These are phyloP conservation scores for Schizophyllum commune DNA, from an alignment of 1,284 basidiomycete genomes.

Conservation along the genomic window DNA sequence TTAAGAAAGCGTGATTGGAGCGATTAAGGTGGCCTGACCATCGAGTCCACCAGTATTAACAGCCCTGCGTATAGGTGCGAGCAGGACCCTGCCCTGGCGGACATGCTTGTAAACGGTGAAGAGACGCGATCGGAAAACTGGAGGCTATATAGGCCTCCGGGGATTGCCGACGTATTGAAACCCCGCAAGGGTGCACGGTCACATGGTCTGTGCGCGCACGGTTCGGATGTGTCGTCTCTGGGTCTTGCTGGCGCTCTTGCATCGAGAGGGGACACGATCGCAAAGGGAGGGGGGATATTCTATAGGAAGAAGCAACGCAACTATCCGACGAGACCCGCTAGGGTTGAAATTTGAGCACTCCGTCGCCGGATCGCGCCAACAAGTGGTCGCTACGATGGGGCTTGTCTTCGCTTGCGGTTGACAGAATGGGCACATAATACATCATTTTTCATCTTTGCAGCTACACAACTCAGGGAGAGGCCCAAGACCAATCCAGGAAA, in stretches of 20 bases:
- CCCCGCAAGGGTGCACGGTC: background rate
- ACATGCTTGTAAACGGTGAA: background rate
- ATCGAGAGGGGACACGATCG: too few relatives aligned
- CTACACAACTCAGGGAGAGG: constrained; percentile 32
- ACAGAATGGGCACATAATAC: too few relatives aligned
- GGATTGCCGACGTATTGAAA: background rate
- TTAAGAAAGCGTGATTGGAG: background rate
- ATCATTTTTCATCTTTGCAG: too few relatives aligned
- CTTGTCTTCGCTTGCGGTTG: too few relatives aligned
- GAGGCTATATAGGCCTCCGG: background rate
- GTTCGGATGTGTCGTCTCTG: too few relatives aligned
- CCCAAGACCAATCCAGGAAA: constrained; percentile 59
- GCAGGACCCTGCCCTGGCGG: background rate
- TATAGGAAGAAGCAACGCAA: too few relatives aligned
- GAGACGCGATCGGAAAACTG: background rate
- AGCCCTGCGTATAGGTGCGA: background rate
- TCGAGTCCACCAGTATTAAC: background rate
- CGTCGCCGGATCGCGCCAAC: too few relatives aligned
- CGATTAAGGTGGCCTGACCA: background rate
- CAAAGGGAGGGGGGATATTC: too few relatives aligned
- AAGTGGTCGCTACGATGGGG: too few relatives aligned
- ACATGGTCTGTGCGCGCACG: background rate
- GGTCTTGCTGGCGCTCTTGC: too few relatives aligned
- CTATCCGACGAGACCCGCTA: too few relatives aligned
- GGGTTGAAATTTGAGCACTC: too few relatives aligned